Evolutionary conservation across 176 grass and related monocot genomes (phyloP).

Genomic region (Chrysopogon serrulatus): DNA sequence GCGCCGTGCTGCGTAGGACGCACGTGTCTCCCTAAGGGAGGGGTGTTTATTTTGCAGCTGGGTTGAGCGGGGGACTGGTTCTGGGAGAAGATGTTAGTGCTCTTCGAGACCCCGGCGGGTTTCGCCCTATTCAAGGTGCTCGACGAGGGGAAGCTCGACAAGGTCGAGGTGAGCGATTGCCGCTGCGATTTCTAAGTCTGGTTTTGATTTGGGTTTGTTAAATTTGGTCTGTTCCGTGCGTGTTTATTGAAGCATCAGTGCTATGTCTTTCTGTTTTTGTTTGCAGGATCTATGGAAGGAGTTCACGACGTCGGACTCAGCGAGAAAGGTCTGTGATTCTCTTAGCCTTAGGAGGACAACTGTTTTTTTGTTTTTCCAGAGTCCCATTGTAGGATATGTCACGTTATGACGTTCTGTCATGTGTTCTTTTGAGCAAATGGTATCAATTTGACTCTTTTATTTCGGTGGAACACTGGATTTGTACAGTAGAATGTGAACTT

Average conservation of each 20-base stretch:
- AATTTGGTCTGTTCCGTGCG: neutral
- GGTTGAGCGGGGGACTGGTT: neutral
- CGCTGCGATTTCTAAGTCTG: neutral
- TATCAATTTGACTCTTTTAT: neutral
- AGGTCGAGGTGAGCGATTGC: constrained; percentile 52
- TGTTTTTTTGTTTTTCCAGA: neutral
- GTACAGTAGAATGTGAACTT: neutral
- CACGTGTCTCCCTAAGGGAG: neutral
- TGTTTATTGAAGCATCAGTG: neutral
- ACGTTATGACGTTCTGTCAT: neutral
- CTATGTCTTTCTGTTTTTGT: neutral
- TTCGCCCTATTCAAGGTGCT: constrained; percentile 96
- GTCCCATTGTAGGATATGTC: neutral
- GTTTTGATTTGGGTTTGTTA: neutral
- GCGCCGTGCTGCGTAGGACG: neutral
- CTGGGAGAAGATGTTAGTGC: constrained; percentile 55
- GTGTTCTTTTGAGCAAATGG: neutral
- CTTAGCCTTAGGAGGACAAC: neutral
- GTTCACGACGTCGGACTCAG: constrained; percentile 58
- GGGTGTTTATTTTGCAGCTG: neutral
- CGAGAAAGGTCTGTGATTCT: constrained; percentile 54
- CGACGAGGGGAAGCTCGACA: constrained; percentile 74
- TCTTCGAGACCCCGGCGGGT: constrained; percentile 89
- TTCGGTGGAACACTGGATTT: neutral
- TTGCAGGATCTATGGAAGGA: constrained; percentile 80